These are phyloP conservation scores for Candida sanyaensis DNA, from an alignment of 1,139 yeast genomes.

Conservation along the genomic window DNA sequence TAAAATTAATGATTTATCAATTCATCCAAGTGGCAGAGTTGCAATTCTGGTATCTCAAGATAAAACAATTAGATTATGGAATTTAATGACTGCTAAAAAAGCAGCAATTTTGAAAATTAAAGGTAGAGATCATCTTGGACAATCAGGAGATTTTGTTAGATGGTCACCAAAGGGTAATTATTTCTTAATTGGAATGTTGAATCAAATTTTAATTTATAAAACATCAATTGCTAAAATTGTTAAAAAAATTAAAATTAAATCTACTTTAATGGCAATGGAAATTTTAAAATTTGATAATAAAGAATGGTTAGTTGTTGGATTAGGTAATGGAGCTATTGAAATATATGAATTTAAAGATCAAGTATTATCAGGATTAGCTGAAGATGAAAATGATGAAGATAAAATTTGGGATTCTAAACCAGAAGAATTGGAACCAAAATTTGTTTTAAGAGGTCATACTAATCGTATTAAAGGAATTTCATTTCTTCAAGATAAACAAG, in stretches of 20 bases:
- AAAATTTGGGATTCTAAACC: conserved; percentile 30
- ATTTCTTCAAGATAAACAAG: conserved; percentile 45
- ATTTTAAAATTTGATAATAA: conserved; percentile 41
- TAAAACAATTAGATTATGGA: conserved; percentile 85
- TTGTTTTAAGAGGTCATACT: conserved; percentile 75
- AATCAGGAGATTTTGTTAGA: conserved; percentile 64
- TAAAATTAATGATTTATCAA: conserved; percentile 76
- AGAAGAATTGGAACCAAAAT: conserved; percentile 46
- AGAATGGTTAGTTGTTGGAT: conserved; percentile 68
- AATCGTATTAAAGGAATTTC: conserved; percentile 80
- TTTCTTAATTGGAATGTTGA: conserved; percentile 75
- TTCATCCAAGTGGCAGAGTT: conserved; percentile 91
- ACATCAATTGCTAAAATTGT: conserved; percentile 64
- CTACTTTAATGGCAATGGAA: conserved; percentile 72
- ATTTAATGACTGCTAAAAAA: conserved; percentile 95
- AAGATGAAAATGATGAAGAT: conserved; percentile 21
- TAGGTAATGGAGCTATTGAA: conserved; percentile 70
- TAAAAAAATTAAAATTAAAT: conserved; percentile 48
- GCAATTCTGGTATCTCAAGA: conserved; percentile 90
- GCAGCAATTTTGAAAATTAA: conserved; percentile 81
- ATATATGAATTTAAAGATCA: conserved; percentile 37
- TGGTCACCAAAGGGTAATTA: conserved; percentile 62
- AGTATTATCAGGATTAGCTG: conserved; percentile 1
- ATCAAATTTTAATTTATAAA: conserved; percentile 64
- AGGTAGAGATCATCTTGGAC: conserved; percentile 65